Percentiles rank a stretch among this genome's conserved stretches.
Conservation (phyloP, 2,329 filamentous ascomycete species). For the Mycocentrospora acerina region DNA sequence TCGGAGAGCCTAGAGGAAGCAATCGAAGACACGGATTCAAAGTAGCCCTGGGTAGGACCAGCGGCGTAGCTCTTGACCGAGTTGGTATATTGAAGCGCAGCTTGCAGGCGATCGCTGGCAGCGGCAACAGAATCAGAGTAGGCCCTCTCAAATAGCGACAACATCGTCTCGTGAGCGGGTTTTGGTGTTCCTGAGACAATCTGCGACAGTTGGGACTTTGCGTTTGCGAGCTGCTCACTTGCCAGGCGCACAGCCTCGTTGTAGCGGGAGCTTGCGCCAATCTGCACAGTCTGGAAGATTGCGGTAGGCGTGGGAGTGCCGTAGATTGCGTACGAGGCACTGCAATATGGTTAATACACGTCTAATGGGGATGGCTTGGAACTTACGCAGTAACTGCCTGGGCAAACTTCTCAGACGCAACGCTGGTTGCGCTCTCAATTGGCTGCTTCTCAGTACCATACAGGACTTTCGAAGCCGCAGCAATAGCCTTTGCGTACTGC, state of each 20-base stretch:
- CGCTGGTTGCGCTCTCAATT: conserved; percentile 50
- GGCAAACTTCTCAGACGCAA: conserved; percentile 56
- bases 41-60: conserved; percentile 49
- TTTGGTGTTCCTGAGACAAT: conserved; percentile 69
- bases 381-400: conserved; percentile 60
- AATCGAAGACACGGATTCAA: conserved; percentile 64
- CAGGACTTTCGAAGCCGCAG: conserved; percentile 58
- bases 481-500: conserved; percentile 58
- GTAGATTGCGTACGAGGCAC: conserved; percentile 58
- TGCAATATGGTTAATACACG: conserved; percentile 23
- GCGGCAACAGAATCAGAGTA: conserved; percentile 66
- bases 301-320: conserved; percentile 52
- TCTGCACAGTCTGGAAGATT: conserved; percentile 48
- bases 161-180: conserved; percentile 68
- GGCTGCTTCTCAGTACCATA: conserved; percentile 52
- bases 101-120: conserved; percentile 61
- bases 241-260: conserved; percentile 65
- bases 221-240: conserved; percentile 65
- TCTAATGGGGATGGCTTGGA: conserved; percentile 5
- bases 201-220: conserved; percentile 66
- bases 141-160: conserved; percentile 67
- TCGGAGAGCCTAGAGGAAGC: conserved; percentile 70
- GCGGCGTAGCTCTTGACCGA: conserved; percentile 44
- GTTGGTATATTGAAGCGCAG: conserved; percentile 52
- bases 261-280: conserved; percentile 57